These are phyloP conservation scores for Gyrodon lividus DNA, from an alignment of 768 basidiomycete species.

Conservation along the genomic window DNA sequence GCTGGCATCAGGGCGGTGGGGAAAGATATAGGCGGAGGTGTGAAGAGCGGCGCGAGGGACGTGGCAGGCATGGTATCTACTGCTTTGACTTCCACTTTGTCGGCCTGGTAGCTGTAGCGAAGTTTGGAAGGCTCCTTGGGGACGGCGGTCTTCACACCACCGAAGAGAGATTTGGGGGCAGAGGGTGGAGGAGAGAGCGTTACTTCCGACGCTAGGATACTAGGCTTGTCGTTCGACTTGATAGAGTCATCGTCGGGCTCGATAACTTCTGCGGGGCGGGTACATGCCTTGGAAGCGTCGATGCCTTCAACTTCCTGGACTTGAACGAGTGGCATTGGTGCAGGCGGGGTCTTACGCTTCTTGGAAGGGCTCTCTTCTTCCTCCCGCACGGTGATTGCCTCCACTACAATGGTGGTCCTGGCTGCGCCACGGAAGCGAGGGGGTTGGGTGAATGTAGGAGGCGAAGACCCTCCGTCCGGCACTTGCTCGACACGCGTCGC, in stretches of 20 bases:
- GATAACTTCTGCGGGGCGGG: constrained; percentile 38
- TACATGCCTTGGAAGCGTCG: constrained; percentile 19
- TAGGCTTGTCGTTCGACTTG: constrained; percentile 16
- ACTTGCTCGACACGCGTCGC: constrained; percentile 9
- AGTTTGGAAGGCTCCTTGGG: constrained; percentile 81
- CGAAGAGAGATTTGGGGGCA: constrained; percentile 20
- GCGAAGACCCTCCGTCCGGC: constrained; percentile 8
- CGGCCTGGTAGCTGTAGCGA: constrained; percentile 67
- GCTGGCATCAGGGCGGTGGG: not conserved
- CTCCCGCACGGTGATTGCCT: constrained; percentile 40
- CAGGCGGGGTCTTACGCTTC: constrained; percentile 43
- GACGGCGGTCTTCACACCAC: constrained; percentile 46
- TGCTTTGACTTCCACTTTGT: constrained; percentile 38
- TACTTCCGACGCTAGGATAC: not conserved
- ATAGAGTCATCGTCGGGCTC: constrained; percentile 34
- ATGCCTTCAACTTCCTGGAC: constrained; percentile 35
- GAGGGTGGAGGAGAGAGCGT: constrained; percentile 21
- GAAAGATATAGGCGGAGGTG: constrained; percentile 29
- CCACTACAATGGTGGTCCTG: constrained; percentile 23
- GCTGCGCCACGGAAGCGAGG: not conserved
- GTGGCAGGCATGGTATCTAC: constrained; percentile 8
- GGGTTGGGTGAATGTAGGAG: constrained; percentile 6
- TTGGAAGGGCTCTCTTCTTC: constrained; percentile 43
- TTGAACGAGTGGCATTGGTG: constrained; percentile 1
- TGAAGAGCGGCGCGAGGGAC: constrained; percentile 14